Base-by-base conservation (phyloP, 768 basidiomycete genomes). In the Infundibulicybe gibba region DNA sequence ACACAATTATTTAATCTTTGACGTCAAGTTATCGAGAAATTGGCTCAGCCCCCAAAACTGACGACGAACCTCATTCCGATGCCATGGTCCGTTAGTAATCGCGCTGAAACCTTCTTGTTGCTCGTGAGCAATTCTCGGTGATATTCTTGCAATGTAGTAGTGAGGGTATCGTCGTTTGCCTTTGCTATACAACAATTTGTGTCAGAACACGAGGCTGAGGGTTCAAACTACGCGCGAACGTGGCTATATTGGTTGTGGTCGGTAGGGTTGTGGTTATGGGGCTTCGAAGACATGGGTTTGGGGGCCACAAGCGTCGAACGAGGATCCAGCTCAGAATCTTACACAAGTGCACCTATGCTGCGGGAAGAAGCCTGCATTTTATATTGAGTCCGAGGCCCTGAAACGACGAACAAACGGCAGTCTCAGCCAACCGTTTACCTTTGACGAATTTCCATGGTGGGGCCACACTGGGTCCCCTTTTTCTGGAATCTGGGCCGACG, bases 41-140 rank as follows among this genome's bases (percentile, higher is more conserved):
- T 21, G 25, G 10, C 14, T 35, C 10, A 33, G 5, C 10, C 14
- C 14, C 12, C 2, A 20, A 30, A 14, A 1, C 6, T n/a, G 8
- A 25, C 25, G 4, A 25, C 25, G 8, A 25, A 40, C 45, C 45
- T 47, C 11, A 47, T 17, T 30, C 19, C n/a, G n/a, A 47, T 47
- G 12, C 45, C 45, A 40, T 47, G 45, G 3, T 47, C 45, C 13
- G 38, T 10, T 9, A 14, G 12, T 20, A 47, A 38, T 14, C 35
- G 45, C n/a, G 15, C 45, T 6, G 45, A 21, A 3, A 47, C 40
- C 17, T 47, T 40, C 14, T 47, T 33, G 39, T 47, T 47, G 32
- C 25, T 47, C 8, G 45, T 40, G 5, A 40, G 9, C 8, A 41
- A 21, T 20, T 47, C 37, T 4, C 45, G 35, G 21, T 47, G 45